A percentile compares a stretch with the other conserved stretches of the same genome.
Conservation (phyloP, 1,284 basidiomycete species). For the Sanghuangporus weigelae region DNA sequence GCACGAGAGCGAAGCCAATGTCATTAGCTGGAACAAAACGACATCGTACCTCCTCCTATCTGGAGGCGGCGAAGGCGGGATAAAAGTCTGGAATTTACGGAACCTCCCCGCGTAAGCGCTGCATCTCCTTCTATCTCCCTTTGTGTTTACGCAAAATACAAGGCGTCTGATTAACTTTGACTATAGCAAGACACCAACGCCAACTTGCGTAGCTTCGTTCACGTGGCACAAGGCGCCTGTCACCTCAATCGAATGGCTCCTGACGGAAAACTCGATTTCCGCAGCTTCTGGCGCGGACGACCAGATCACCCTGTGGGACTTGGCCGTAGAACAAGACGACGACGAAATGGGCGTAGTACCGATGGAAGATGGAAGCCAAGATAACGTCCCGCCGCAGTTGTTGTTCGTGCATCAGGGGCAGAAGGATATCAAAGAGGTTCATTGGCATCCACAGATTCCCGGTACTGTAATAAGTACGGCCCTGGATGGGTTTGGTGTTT, state of each 20-base stretch:
- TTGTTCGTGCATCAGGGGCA: constrained; percentile 98
- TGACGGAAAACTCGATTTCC: constrained; percentile 93
- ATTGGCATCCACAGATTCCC: constrained; percentile 97
- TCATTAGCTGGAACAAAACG: constrained; percentile 93
- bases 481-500: constrained; percentile 87
- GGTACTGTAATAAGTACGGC: constrained; percentile 85
- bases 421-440: constrained; percentile 94
- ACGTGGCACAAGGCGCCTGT: constrained; percentile 91
- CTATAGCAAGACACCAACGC: constrained; percentile 38
- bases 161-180: background rate
- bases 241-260: constrained; percentile 98
- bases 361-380: constrained; percentile 46
- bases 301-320: constrained; percentile 96
- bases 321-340: constrained; percentile 94
- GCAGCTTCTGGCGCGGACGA: constrained; percentile 93
- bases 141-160: background rate
- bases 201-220: constrained; percentile 86
- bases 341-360: constrained; percentile 61
- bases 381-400: constrained; percentile 82
- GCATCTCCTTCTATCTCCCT: background rate
- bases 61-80: constrained; percentile 92
- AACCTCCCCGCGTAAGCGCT: constrained; percentile 75
- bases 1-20: constrained; percentile 94
- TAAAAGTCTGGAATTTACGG: constrained; percentile 97
- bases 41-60: constrained; percentile 87